Conservation (phyloP, 495 filamentous ascomycete species). For the Poronia punctata region DNA sequence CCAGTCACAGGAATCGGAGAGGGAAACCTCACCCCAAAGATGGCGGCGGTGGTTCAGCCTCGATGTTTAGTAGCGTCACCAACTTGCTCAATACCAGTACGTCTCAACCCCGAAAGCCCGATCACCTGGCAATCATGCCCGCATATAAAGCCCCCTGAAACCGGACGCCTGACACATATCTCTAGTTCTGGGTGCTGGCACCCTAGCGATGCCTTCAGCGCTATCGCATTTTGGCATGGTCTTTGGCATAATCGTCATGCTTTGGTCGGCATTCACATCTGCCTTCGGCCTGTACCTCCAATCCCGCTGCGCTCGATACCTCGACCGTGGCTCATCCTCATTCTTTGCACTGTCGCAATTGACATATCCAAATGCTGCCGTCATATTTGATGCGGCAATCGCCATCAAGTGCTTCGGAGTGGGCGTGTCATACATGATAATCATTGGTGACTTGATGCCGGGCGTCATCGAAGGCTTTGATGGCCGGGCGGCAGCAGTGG, state of each 20-base stretch:
- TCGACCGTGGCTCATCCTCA: conserved; percentile 67
- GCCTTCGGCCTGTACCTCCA: conserved; percentile 95
- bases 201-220: conserved; percentile 89
- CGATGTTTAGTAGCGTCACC: conserved; percentile 86
- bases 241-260: conserved; percentile 72
- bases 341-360: conserved; percentile 94
- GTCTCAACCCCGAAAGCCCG: conserved; percentile 12
- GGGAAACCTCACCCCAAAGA: conserved; percentile 25
- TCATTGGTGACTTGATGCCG: conserved; percentile 97
- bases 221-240: conserved; percentile 86
- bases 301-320: conserved; percentile 80
- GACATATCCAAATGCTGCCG: conserved; percentile 92
- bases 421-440: conserved; percentile 93
- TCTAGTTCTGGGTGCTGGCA: conserved; percentile 84
- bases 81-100: conserved; percentile 93
- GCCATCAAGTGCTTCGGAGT: conserved; percentile 98
- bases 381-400: conserved; percentile 93
- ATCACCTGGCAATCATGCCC: conserved; percentile 2
- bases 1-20: conserved; percentile 27
- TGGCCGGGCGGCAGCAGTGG: conserved; percentile 46
- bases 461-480: conserved; percentile 73
- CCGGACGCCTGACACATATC: neutral
- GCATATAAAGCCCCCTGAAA: neutral
- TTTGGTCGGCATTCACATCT: conserved; percentile 84
- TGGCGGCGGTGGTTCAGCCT: conserved; percentile 61